Evolutionary conservation across 129 eudicot species (phyloP).

Genomic region (Heracleum sosnowskyi): DNA sequence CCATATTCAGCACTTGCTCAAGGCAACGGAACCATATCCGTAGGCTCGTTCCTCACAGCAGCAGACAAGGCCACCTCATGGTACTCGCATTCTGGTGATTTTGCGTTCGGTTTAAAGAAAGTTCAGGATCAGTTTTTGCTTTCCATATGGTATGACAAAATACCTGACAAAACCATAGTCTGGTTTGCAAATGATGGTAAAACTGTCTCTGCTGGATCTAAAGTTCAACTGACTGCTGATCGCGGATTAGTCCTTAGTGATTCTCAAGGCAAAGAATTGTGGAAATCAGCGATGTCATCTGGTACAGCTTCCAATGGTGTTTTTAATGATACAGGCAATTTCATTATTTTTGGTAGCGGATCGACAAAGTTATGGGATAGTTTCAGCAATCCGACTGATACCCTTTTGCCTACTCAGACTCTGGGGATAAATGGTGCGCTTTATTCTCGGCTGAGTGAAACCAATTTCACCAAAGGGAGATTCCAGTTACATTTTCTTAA

Average conservation of each 20-base stretch:
- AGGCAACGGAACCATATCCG: neutral
- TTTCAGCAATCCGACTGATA: conserved; percentile 4
- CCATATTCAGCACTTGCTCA: neutral
- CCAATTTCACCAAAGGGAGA: neutral
- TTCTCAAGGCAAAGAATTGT: neutral
- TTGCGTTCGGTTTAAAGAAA: neutral
- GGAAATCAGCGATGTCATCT: neutral
- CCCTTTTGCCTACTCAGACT: neutral
- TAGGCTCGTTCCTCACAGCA: neutral
- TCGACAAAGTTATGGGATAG: neutral
- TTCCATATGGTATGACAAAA: neutral
- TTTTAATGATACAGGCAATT: neutral
- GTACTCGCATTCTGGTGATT: neutral
- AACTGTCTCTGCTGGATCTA: neutral
- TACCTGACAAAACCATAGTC: neutral
- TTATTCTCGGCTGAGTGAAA: neutral
- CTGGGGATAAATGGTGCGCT: neutral
- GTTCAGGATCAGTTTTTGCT: neutral
- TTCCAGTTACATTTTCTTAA: neutral
- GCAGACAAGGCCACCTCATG: neutral
- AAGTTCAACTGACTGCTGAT: neutral
- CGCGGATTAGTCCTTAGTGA: neutral
- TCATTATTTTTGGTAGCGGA: neutral
- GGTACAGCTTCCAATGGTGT: neutral
- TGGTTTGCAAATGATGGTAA: neutral